Conservation (phyloP, 345 rosid species). For the Excoecaria agallocha region DNA sequence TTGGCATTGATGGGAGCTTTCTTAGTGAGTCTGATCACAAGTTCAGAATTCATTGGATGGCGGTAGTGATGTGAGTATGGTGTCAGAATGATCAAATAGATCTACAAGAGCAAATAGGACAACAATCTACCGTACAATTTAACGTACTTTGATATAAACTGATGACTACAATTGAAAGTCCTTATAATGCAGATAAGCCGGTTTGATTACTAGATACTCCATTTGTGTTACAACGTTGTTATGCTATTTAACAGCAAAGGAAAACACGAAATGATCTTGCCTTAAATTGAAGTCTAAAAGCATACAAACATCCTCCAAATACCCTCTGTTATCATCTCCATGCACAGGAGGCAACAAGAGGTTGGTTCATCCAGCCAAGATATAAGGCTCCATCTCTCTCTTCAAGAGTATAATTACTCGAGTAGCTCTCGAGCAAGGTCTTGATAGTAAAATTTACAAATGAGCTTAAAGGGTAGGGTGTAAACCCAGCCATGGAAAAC, state of each 20-base stretch:
- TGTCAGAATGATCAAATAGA: neutral
- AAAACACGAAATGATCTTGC: slow-evolving; percentile 5
- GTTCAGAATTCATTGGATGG: too few relatives aligned
- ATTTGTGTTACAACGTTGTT: neutral
- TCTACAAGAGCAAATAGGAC: neutral
- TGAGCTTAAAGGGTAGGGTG: too few relatives aligned
- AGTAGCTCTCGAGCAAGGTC: too few relatives aligned
- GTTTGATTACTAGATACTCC: slow-evolving; percentile 6
- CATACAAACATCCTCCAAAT: neutral
- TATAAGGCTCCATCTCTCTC: slow-evolving; percentile 72
- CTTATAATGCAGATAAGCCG: neutral
- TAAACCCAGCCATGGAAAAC: too few relatives aligned
- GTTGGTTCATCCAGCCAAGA: slow-evolving; percentile 90
- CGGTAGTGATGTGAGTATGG: too few relatives aligned
- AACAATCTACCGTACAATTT: neutral
- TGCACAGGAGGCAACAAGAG: slow-evolving; percentile 69
- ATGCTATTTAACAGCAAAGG: slow-evolving; percentile 16
- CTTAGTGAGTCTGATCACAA: too few relatives aligned
- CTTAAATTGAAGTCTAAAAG: slow-evolving; percentile 5
- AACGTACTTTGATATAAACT: neutral
- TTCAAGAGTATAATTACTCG: slow-evolving; percentile 55
- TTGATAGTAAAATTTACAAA: too few relatives aligned
- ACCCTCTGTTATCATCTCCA: slow-evolving; percentile 51
- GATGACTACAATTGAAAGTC: neutral
- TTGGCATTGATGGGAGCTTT: too few relatives aligned